phyloP scores from a whole-genome alignment of 2,329 filamentous ascomycete species.

The Aspergillus oerlinghausenensis region DNA sequence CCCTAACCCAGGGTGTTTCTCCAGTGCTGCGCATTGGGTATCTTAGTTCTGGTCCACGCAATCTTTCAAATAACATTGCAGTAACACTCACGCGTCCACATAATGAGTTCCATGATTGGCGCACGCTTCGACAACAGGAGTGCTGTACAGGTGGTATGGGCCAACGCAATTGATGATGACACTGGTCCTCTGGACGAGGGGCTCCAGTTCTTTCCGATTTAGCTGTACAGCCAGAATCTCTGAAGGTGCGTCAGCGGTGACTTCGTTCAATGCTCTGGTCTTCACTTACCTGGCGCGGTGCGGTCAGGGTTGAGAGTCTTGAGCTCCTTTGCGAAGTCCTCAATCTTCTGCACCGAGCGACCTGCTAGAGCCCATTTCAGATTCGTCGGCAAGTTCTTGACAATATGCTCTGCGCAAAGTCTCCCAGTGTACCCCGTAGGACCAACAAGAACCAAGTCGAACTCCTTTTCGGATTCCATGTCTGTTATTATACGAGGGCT shows the following conservation, averaged over 20 bases:
- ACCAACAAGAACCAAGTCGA: conserved; percentile 63
- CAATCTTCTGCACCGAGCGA: conserved; percentile 71
- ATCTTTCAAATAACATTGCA: neutral
- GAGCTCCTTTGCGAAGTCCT: conserved; percentile 62
- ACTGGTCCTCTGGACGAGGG: conserved; percentile 52
- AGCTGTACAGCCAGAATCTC: conserved; percentile 47
- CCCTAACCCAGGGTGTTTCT: conserved; percentile 60
- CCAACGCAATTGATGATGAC: conserved; percentile 60
- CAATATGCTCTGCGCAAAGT: conserved; percentile 70
- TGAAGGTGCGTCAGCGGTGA: conserved; percentile 14
- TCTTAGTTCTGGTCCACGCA: conserved; percentile 2
- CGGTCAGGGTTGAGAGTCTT: conserved; percentile 66
- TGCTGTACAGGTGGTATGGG: conserved; percentile 61
- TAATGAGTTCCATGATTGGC: conserved; percentile 63
- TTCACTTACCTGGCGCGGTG: conserved; percentile 57
- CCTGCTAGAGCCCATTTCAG: conserved; percentile 86
- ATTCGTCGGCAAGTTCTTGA: conserved; percentile 64
- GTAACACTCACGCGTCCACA: conserved; percentile 50
- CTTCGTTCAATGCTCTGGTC: neutral
- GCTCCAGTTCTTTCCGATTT: conserved; percentile 46
- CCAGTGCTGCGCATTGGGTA: conserved; percentile 45
- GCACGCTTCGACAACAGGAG: conserved; percentile 60
- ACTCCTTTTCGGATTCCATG: conserved; percentile 48
- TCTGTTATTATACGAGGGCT: neutral
- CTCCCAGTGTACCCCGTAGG: conserved; percentile 81